A percentile compares a stretch with the other conserved stretches of the same genome.
Evolutionary conservation across 169 alveolate genomes (phyloP).

Genomic region (Cryptosporidium sp.): DNA sequence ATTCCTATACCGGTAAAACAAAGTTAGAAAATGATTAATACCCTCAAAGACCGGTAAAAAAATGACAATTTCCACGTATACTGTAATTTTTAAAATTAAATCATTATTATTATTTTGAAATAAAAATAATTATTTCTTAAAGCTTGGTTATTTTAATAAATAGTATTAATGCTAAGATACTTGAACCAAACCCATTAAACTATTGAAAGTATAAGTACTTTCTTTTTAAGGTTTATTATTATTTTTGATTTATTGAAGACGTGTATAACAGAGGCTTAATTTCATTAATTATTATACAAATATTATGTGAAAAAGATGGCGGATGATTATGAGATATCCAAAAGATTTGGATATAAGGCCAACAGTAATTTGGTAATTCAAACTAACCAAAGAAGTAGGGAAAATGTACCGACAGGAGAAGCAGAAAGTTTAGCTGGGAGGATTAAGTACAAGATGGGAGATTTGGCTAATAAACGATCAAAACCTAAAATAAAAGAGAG

Average conservation of each 20-base stretch:
- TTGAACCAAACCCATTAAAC: neutral
- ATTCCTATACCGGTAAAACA: slow-evolving; percentile 35
- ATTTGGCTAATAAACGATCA: slow-evolving; percentile 84
- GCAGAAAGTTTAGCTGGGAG: slow-evolving; percentile 94
- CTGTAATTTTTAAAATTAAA: neutral
- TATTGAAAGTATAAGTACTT: neutral
- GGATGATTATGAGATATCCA: slow-evolving; percentile 92
- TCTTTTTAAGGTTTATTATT: neutral
- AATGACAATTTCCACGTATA: slow-evolving; percentile 26
- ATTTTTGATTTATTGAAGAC: neutral
- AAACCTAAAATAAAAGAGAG: slow-evolving; percentile 75
- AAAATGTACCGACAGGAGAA: slow-evolving; percentile 95
- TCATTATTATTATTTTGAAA: neutral
- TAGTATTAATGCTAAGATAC: slow-evolving; percentile 13
- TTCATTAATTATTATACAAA: neutral
- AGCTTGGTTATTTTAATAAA: neutral
- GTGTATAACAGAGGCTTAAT: neutral
- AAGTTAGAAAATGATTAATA: slow-evolving; percentile 18
- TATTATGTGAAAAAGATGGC: slow-evolving; percentile 83
- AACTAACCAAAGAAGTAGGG: slow-evolving; percentile 81
- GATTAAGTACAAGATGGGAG: slow-evolving; percentile 93
- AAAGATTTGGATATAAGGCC: slow-evolving; percentile 91
- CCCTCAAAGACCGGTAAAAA: slow-evolving; percentile 65
- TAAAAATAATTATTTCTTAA: neutral
- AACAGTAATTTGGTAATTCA: slow-evolving; percentile 81